These are phyloP conservation scores for Curvularia spicifera DNA, from an alignment of 2,329 filamentous ascomycete species.

Conservation along the genomic window DNA sequence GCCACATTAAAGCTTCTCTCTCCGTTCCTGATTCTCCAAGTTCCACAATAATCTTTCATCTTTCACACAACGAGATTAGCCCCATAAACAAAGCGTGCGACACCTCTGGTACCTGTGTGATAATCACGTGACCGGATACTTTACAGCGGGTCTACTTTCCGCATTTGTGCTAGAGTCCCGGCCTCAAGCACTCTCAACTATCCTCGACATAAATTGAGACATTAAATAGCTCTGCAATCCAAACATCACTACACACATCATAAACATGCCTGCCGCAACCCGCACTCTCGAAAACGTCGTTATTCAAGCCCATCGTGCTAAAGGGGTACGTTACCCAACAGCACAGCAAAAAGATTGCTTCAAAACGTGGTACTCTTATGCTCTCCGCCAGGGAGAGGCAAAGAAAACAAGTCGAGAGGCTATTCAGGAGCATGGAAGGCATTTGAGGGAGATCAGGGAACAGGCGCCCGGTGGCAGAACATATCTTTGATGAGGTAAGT, in stretches of 20 bases:
- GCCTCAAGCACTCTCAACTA: no score
- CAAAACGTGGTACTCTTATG: constrained; percentile 49
- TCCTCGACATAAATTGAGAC: background rate
- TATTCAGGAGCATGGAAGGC: constrained; percentile 33
- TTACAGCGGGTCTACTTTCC: constrained; percentile 6
- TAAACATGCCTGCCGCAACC: constrained; percentile 35
- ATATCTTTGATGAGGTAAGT: constrained; percentile 32
- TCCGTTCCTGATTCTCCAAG: background rate
- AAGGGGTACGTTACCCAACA: constrained; percentile 43
- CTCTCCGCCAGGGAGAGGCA: constrained; percentile 33
- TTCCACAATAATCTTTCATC: background rate
- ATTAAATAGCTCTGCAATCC: background rate
- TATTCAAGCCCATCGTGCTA: constrained; percentile 45
- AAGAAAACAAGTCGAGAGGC: constrained; percentile 27
- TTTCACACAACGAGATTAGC: background rate
- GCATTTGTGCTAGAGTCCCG: background rate
- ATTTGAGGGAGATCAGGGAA: constrained; percentile 33
- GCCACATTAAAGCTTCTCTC: background rate
- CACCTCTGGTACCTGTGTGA: no score
- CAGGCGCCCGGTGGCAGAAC: constrained; percentile 38
- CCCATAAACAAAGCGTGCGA: background rate
- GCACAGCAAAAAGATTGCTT: constrained; percentile 42
- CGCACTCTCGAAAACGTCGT: constrained; percentile 43
- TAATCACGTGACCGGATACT: constrained; percentile 9
- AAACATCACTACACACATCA: background rate